Evolutionary conservation across 441 rosid species (phyloP), one percentile per base, ranked within the genome.

Genomic region (Kokia cookei): DNA sequence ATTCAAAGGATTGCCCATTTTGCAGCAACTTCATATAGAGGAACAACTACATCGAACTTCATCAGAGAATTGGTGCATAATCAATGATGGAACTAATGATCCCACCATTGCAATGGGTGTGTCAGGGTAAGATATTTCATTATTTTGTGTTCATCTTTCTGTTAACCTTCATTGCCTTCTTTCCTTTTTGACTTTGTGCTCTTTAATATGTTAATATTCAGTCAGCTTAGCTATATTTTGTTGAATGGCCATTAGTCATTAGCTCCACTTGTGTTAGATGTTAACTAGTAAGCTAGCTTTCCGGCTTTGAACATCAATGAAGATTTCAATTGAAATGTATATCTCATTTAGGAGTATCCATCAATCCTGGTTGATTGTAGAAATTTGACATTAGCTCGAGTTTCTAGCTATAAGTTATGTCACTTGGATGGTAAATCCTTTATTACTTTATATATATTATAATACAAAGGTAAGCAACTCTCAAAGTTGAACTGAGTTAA

Each of bases 31-130:
- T 0, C 84, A 81, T 65, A 70, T 94, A 57, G 98, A 92, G 87
- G 97, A 91, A 73, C 79, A 76, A 72, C 83, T 94, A 58, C 90
- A 89, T 42, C 86, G 95, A 59, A 75, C 89, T 32, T 86, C 93
- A 3, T 75, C 87, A 15, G 81, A 84, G 11, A 94, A 92, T 54
- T 92, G 96, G 93, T 94, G 97, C 57, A 88, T 92, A 15, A 73
- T 94, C 50, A 94, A 92, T 71, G 95, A 91, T 76, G 97, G 97
- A 75, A 86, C 95, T 3, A 73, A 76, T 82, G 64, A 61, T 43
- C 93, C 91, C 53, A 73, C 91, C 75, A 83, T 90, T 70, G 91
- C 89, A 73, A 90, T 92, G 96, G 97, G 97, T 35, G 24, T 88
- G 75, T 92, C 91, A 7, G 97, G 96, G 96, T 89, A 86, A 80